Conservation (phyloP, 257 asterid species). For the Fraxinus cuspidata region DNA sequence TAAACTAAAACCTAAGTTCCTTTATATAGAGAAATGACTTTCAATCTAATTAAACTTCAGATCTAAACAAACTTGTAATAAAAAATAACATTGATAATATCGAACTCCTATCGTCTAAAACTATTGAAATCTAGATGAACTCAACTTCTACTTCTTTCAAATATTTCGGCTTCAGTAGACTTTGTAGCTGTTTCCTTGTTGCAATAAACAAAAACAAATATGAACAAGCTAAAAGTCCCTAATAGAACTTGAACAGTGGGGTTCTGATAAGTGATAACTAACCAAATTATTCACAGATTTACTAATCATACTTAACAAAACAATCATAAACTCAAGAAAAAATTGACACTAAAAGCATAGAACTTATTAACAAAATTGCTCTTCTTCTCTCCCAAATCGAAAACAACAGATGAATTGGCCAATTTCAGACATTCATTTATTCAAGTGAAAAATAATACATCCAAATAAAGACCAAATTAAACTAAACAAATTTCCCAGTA, state of each 20-base stretch:
- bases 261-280: not conserved
- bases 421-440: not conserved
- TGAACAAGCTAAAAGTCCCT: not conserved
- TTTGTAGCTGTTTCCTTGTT: too few species aligned
- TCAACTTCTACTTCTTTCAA: too few species aligned
- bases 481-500: not conserved
- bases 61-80: too few species aligned
- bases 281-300: not conserved
- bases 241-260: not conserved
- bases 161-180: too few species aligned
- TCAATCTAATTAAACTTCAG: too few species aligned
- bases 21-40: too few species aligned
- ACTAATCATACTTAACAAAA: not conserved
- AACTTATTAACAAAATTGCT: not conserved
- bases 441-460: not conserved
- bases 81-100: too few species aligned
- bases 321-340: not conserved
- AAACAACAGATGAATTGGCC: not conserved
- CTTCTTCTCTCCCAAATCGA: not conserved
- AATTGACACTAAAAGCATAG: not conserved
- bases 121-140: too few species aligned
- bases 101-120: too few species aligned
- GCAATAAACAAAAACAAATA: not conserved
- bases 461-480: not conserved
- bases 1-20: too few species aligned